Conservation (phyloP, 495 filamentous ascomycete species). For the Arthonia radiata region DNA sequence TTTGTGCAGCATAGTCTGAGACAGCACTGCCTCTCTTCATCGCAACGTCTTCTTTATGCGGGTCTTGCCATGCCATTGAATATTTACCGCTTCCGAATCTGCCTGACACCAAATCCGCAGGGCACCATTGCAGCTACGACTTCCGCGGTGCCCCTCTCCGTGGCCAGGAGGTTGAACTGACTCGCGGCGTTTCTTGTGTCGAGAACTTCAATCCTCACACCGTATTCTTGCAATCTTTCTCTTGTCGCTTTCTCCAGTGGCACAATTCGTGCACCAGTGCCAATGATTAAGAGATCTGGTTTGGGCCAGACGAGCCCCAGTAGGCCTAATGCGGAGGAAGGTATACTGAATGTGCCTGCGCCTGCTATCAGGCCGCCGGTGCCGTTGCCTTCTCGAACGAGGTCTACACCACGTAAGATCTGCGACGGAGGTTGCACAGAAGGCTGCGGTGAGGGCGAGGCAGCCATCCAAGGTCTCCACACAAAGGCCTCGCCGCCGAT, state of each 20-base stretch:
- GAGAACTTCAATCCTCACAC: constrained; percentile 66
- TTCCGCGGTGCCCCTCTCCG: constrained; percentile 51
- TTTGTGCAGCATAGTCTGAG: no score
- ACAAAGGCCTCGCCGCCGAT: constrained; percentile 65
- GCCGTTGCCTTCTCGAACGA: neutral
- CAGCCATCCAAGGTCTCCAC: constrained; percentile 55
- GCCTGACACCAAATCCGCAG: no score
- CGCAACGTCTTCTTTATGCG: no score
- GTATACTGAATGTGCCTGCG: no score
- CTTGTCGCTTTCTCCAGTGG: constrained; percentile 56
- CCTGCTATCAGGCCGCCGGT: no score
- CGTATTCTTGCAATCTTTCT: constrained; percentile 43
- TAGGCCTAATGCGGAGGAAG: constrained; percentile 2
- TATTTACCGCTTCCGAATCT: no score
- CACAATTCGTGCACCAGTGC: constrained; percentile 46
- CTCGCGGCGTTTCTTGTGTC: constrained; percentile 88
- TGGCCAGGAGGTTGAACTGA: constrained; percentile 69
- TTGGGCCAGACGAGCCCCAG: no score
- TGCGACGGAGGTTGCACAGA: neutral
- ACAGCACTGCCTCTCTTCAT: no score
- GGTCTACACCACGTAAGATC: neutral
- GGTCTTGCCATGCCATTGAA: no score
- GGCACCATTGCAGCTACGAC: constrained; percentile 80
- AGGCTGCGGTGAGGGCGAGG: neutral
- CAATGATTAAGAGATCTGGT: constrained; percentile 83